Conservation (phyloP, 2,329 filamentous ascomycete species). For the Botrytis fragariae region DNA sequence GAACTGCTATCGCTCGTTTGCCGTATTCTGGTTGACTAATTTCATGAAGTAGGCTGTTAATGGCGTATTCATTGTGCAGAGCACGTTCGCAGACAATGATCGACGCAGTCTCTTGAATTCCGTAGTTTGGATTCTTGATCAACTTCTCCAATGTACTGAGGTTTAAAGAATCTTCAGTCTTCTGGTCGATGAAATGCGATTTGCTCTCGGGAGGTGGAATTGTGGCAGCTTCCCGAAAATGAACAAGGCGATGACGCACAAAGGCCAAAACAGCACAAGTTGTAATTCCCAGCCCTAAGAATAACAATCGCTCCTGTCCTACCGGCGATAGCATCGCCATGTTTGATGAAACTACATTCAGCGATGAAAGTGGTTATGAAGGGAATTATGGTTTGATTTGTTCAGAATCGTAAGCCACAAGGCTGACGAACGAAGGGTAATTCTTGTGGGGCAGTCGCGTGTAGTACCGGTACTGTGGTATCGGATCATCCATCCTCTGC, state of each 20-base stretch:
- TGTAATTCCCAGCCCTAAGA: slow-evolving; percentile 45
- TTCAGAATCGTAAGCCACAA: not conserved
- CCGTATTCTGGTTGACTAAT: slow-evolving; percentile 60
- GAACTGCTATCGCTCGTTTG: slow-evolving; percentile 55
- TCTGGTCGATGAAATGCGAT: slow-evolving; percentile 71
- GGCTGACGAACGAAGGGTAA: slow-evolving; percentile 7
- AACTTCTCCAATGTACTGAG: slow-evolving; percentile 65
- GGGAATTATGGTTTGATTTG: not conserved
- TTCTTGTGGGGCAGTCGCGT: not conserved
- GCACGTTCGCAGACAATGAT: slow-evolving; percentile 56
- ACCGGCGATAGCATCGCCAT: slow-evolving; percentile 37
- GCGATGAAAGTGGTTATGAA: slow-evolving; percentile 9
- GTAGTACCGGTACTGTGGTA: not conserved
- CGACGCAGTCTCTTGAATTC: slow-evolving; percentile 66
- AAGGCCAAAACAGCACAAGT: slow-evolving; percentile 56
- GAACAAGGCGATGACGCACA: slow-evolving; percentile 57
- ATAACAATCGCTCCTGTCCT: slow-evolving; percentile 33
- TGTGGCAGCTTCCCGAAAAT: slow-evolving; percentile 62
- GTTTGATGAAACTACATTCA: slow-evolving; percentile 28
- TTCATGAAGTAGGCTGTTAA: slow-evolving; percentile 53
- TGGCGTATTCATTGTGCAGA: slow-evolving; percentile 55
- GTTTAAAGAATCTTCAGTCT: slow-evolving; percentile 70
- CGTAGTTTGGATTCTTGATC: slow-evolving; percentile 67
- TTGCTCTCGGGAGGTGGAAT: slow-evolving; percentile 64
- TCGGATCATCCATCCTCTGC: slow-evolving; percentile 5